Evolutionary conservation across 345 rosid species (phyloP).

Genomic region (Pugionium dolabratum): DNA sequence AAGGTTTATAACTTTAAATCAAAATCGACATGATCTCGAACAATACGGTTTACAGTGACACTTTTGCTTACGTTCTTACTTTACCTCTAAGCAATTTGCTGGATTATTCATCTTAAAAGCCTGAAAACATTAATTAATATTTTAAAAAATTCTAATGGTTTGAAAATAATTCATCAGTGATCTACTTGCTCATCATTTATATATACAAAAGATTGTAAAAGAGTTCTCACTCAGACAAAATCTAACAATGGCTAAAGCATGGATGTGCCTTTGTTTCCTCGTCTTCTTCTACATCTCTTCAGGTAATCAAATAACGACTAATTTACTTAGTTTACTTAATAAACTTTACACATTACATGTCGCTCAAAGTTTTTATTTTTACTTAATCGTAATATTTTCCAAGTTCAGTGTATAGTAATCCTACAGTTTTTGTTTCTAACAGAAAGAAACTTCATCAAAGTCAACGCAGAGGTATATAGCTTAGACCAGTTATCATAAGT

Average conservation of each 20-base stretch:
- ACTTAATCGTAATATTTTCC: background rate
- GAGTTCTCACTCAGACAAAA: conserved; percentile 22
- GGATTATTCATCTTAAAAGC: conserved; percentile 38
- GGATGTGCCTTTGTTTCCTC: conserved; percentile 35
- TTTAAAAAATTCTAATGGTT: no score
- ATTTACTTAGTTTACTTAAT: background rate
- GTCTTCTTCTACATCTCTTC: conserved; percentile 31
- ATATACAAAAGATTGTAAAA: conserved; percentile 14
- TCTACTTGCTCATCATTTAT: conserved; percentile 20
- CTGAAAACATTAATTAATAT: conserved; percentile 9
- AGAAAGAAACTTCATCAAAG: conserved; percentile 44
- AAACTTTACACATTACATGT: background rate
- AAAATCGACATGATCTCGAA: background rate
- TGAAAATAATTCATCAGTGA: conserved; percentile 2
- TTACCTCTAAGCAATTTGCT: conserved; percentile 23
- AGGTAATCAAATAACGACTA: conserved; percentile 19
- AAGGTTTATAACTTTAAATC: background rate
- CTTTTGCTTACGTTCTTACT: conserved; percentile 28
- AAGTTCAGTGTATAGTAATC: background rate
- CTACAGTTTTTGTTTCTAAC: conserved; percentile 8
- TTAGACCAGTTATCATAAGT: conserved; percentile 5
- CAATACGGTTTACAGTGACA: conserved; percentile 3
- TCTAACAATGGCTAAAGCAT: conserved; percentile 36
- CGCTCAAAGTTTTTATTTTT: background rate
- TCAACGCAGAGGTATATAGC: conserved; percentile 47